Evolutionary conservation across 108 stramenopile species (phyloP).

Genomic region (Aurantiochytrium sp.): DNA sequence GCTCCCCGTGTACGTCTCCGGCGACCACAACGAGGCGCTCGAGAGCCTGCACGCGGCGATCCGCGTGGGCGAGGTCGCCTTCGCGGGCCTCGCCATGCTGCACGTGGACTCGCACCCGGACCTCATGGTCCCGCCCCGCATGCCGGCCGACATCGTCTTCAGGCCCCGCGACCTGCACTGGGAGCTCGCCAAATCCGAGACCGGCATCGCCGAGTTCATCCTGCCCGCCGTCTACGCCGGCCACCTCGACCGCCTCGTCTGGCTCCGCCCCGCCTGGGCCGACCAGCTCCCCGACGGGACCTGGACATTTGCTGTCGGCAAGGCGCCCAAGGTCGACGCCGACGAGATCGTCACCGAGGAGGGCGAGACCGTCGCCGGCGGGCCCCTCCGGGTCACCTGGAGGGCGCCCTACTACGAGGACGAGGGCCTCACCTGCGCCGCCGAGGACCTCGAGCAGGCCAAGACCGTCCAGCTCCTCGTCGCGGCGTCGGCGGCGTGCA

Average conservation of each 20-base stretch:
- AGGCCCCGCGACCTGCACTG: not conserved
- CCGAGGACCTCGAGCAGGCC: not conserved
- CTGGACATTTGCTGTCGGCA: not conserved
- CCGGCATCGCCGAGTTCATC: conserved; percentile 18
- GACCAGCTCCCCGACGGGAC: not conserved
- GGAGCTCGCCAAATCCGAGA: not conserved
- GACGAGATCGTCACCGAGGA: not conserved
- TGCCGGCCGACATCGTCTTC: not conserved
- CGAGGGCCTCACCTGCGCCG: not conserved
- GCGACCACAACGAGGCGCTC: not conserved
- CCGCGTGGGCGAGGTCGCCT: not conserved
- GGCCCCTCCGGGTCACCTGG: not conserved
- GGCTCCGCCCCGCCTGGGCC: not conserved
- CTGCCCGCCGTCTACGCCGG: conserved; percentile 16
- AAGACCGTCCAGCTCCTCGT: not conserved
- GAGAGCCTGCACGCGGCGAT: conserved; percentile 23
- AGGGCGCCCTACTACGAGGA: not conserved
- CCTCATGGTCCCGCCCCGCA: conserved; percentile 9
- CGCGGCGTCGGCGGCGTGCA: not conserved
- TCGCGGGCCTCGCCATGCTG: not conserved
- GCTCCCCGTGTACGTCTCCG: not conserved
- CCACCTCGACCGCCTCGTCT: not conserved
- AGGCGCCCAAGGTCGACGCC: not conserved
- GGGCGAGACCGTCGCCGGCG: not conserved
- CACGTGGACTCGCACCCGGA: conserved; percentile 17